Conservation (phyloP, 768 basidiomycete species). For the Astraeus odoratus region DNA sequence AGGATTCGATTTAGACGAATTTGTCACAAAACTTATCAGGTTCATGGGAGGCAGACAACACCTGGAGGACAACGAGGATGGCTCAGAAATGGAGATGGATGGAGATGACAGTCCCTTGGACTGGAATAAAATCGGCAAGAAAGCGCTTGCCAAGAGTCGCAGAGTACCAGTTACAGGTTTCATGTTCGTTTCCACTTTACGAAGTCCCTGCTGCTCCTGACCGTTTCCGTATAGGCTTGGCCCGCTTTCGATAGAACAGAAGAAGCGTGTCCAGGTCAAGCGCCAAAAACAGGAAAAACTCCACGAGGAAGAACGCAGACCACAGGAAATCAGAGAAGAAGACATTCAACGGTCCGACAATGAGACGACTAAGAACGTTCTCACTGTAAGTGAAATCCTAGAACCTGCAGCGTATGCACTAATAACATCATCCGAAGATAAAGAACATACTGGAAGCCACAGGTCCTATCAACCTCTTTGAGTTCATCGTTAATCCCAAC, state of each 20-base stretch:
- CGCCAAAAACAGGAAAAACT: slow-evolving; percentile 68
- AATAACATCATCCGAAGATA: slow-evolving; percentile 38
- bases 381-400: slow-evolving; percentile 42
- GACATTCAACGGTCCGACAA: slow-evolving; percentile 81
- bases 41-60: slow-evolving; percentile 70
- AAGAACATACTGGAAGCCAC: slow-evolving; percentile 47
- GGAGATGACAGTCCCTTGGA: slow-evolving; percentile 49
- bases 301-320: slow-evolving; percentile 58
- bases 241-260: slow-evolving; percentile 81
- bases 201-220: slow-evolving; percentile 8
- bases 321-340: slow-evolving; percentile 76
- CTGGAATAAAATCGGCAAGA: slow-evolving; percentile 84
- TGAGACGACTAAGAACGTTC: slow-evolving; percentile 85
- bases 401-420: not conserved
- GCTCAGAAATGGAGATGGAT: slow-evolving; percentile 47
- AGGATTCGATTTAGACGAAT: slow-evolving; percentile 90
- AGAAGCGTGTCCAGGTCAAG: slow-evolving; percentile 55
- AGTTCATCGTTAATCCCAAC: slow-evolving; percentile 82
- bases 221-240: slow-evolving; percentile 67
- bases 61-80: slow-evolving; percentile 37
- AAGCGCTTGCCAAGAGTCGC: slow-evolving; percentile 72
- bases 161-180: slow-evolving; percentile 80
- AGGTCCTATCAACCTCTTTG: slow-evolving; percentile 69
- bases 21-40: slow-evolving; percentile 63
- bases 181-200: slow-evolving; percentile 51